Conservation (phyloP, 116 monocot genomes). For the Zostera marina region DNA sequence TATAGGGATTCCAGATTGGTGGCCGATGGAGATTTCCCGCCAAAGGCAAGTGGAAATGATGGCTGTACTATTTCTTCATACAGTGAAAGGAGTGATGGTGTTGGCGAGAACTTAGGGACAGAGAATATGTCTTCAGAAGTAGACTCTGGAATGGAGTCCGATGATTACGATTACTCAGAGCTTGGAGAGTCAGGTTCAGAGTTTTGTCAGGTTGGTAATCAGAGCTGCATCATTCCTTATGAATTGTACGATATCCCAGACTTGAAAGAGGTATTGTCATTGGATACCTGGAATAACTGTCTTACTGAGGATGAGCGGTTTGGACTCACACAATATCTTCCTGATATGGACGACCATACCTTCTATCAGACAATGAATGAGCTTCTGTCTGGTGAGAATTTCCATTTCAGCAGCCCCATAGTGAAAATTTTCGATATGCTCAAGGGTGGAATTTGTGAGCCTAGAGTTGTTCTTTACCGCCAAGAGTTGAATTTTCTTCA, state of each 20-base stretch:
- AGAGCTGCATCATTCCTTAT: slow-evolving; percentile 41
- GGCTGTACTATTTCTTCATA: neutral
- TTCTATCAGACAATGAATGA: slow-evolving; percentile 36
- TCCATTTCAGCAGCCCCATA: slow-evolving; percentile 65
- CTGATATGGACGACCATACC: slow-evolving; percentile 64
- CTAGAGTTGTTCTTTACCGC: slow-evolving; percentile 32
- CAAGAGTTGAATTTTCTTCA: slow-evolving; percentile 36
- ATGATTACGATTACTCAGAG: slow-evolving; percentile 49
- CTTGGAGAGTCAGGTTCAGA: slow-evolving; percentile 52
- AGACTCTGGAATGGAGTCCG: slow-evolving; percentile 87
- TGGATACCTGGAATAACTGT: slow-evolving; percentile 69
- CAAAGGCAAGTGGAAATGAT: slow-evolving; percentile 1
- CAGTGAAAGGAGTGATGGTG: slow-evolving; percentile 10
- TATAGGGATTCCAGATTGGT: slow-evolving; percentile 27
- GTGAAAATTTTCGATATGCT: slow-evolving; percentile 27
- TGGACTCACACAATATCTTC: slow-evolving; percentile 43
- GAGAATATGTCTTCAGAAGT: slow-evolving; percentile 19
- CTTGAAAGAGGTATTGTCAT: slow-evolving; percentile 32
- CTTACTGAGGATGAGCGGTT: slow-evolving; percentile 62
- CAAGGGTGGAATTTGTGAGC: slow-evolving; percentile 54
- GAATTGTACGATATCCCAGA: slow-evolving; percentile 60
- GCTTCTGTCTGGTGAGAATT: slow-evolving; percentile 43
- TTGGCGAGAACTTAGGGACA: slow-evolving; percentile 7
- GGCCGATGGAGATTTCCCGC: slow-evolving; percentile 9
- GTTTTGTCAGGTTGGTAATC: slow-evolving; percentile 71